Evolutionary conservation across 495 filamentous ascomycete species (phyloP), one percentile per base, ranked within the genome.

Genomic region (Penicillium canariense): DNA sequence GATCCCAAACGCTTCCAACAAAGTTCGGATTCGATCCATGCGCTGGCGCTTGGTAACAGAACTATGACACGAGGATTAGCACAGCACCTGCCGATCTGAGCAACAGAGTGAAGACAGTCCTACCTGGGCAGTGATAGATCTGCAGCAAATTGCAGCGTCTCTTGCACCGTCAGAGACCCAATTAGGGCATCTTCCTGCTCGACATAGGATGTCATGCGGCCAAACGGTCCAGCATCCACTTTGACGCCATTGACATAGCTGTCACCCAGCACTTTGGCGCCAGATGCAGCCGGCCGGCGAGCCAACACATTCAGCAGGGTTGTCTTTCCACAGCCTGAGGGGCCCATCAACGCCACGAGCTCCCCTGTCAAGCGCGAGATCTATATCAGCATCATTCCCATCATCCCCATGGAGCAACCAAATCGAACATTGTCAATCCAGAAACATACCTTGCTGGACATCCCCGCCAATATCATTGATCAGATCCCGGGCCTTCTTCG

Each of bases 121-220:
- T 69, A 83, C 81, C 74, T 72, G 4, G 82, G 74, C n/a, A 87
- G 61, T 1, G 84, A 80, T 0, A 87, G 71, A 54, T 79, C 71
- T 2, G 76, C 77, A 5, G 87, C 83, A 66, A 93, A 92, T 54
- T 83, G 68, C 50, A 95, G 68, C 1, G 89, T 92, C 71, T 95
- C 89, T 17, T 75, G 74, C 11, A 91, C 87, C 0, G 88, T 92
- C 54, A 93, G 74, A 0, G 85, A 84, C 14, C 89, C 89, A 40
- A 91, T 86, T 5, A 95, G 73, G 3, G 87, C 82, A 75, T 95
- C 89, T 50, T 92, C 88, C 69, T 93, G 89, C 77, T 95, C 89
- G 11, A 95, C 89, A 62, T 89, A 91, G 17, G 83, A 81, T 42
- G 75, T 82, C 48, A 89, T 72, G 20, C 76, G 70, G n/a, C 56